These are phyloP conservation scores for Multifurca ochricompacta DNA, from an alignment of 768 basidiomycete genomes.

Conservation along the genomic window DNA sequence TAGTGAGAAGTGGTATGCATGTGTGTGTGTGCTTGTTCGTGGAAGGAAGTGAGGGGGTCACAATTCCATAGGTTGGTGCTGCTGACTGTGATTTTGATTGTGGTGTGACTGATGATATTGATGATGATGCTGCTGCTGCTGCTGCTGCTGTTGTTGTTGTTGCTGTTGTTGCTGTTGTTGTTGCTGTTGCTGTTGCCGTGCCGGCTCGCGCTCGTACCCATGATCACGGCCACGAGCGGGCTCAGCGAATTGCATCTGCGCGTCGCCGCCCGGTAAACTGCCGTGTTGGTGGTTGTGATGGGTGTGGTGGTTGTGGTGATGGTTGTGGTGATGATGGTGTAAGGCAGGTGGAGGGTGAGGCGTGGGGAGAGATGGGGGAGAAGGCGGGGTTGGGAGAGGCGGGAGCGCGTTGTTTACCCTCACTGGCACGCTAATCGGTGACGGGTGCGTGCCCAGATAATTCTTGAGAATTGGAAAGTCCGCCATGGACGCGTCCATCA, in stretches of 20 bases:
- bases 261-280: not conserved
- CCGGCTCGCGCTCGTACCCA: slow-evolving; percentile 1
- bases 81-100: too few species aligned
- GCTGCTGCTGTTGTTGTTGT: not conserved
- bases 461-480: slow-evolving; percentile 80
- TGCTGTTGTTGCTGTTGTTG: not conserved
- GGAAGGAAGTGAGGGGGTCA: not conserved
- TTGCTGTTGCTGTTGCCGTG: not conserved
- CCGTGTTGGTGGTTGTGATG: not conserved
- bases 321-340: not conserved
- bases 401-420: slow-evolving; percentile 30
- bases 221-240: not conserved
- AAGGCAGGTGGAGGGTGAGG: not conserved
- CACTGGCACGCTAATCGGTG: slow-evolving; percentile 37
- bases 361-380: not conserved
- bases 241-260: slow-evolving; percentile 2
- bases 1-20: not conserved
- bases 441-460: slow-evolving; percentile 61
- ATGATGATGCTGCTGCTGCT: not conserved
- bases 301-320: not conserved
- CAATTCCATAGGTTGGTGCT: slow-evolving; percentile 8
- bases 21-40: not conserved
- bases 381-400: not conserved
- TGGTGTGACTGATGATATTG: too few species aligned
- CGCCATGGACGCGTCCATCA: slow-evolving; percentile 74